Evolutionary conservation across 1,139 yeast species (phyloP).

Genomic region (Yamadazyma buinensis): DNA sequence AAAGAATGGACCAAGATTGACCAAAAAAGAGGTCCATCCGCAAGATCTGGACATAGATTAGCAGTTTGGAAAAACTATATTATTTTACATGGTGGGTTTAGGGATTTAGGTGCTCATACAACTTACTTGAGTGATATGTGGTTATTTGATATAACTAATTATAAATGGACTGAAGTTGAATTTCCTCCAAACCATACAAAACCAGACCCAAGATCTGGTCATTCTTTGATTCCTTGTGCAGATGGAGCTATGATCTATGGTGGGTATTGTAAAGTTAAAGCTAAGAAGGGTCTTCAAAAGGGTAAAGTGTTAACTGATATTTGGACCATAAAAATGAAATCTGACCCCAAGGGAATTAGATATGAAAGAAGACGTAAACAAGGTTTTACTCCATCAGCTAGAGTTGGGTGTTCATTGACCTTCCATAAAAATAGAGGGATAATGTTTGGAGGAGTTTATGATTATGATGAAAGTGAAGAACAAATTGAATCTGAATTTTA

Average conservation of each 20-base stretch:
- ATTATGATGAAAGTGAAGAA: constrained; percentile 93
- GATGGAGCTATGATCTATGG: constrained; percentile 91
- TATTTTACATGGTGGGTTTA: constrained; percentile 85
- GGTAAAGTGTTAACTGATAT: constrained; percentile 89
- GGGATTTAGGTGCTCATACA: constrained; percentile 82
- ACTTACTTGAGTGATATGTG: constrained; percentile 84
- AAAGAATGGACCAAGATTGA: constrained; percentile 93
- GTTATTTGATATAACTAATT: constrained; percentile 86
- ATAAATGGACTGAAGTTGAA: constrained; percentile 88
- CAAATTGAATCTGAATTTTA: constrained; percentile 80
- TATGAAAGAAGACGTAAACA: constrained; percentile 91
- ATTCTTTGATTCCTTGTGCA: constrained; percentile 73
- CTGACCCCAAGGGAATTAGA: constrained; percentile 72
- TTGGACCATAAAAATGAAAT: constrained; percentile 86
- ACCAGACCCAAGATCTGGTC: constrained; percentile 95
- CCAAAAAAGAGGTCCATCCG: constrained; percentile 63
- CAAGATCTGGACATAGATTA: constrained; percentile 91
- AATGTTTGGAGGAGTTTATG: constrained; percentile 93
- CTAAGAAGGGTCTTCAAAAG: constrained; percentile 82
- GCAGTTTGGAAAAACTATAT: constrained; percentile 89
- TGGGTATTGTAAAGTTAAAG: constrained; percentile 91
- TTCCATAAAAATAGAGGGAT: constrained; percentile 91
- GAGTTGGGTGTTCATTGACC: constrained; percentile 94
- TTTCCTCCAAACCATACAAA: constrained; percentile 76
- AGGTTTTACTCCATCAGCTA: constrained; percentile 83